Conservation (phyloP, 73 alveolate species). For the Tetrahymena elliotti region DNA sequence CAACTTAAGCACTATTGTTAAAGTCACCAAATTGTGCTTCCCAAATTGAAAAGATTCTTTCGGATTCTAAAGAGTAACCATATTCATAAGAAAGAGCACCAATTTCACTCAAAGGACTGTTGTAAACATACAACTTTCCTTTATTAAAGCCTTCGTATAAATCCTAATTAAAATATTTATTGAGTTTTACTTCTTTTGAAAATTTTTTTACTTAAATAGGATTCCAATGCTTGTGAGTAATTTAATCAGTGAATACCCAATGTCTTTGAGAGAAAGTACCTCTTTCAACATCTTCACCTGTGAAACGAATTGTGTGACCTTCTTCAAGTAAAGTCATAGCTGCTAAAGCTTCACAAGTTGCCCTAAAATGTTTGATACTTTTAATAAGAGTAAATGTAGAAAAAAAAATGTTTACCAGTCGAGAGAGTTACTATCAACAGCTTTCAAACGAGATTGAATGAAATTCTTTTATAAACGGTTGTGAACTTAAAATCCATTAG, state of each 20-base stretch:
- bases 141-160: background rate
- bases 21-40: conserved; percentile 83
- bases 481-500: conserved; percentile 18
- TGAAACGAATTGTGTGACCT: conserved; percentile 64
- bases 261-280: conserved; percentile 96
- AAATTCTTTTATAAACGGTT: conserved; percentile 28
- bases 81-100: conserved; percentile 66
- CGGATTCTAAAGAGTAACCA: conserved; percentile 74
- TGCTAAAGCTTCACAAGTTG: conserved; percentile 37
- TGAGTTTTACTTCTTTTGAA: background rate
- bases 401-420: conserved; percentile 1
- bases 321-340: conserved; percentile 26
- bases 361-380: too few relatives aligned
- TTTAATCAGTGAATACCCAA: conserved; percentile 59
- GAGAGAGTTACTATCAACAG: background rate
- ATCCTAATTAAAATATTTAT: background rate
- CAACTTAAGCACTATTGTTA: conserved; percentile 16
- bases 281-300: conserved; percentile 96
- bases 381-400: too few relatives aligned
- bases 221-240: conserved; percentile 49
- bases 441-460: conserved; percentile 11
- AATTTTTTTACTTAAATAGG: conserved; percentile 33
- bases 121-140: conserved; percentile 51
- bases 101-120: conserved; percentile 62
- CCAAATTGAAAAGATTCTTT: conserved; percentile 80